phyloP scores from a whole-genome alignment of 2,329 filamentous ascomycete genomes.

The Thielaviopsis musarum region DNA sequence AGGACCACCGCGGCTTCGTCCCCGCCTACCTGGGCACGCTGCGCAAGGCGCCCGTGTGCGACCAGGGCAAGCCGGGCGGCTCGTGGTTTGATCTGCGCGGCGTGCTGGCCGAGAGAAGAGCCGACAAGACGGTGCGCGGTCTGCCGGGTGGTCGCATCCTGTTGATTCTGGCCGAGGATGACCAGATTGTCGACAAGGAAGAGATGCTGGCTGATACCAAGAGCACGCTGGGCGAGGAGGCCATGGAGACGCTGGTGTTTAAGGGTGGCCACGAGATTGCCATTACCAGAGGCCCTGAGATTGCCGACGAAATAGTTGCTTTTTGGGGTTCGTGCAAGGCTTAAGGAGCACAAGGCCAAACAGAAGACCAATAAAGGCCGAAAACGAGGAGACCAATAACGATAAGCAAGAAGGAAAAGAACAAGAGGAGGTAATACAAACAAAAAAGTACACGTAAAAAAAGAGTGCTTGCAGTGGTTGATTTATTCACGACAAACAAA shows the following conservation, averaged over 20 bases:
- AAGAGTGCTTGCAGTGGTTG: too few species aligned
- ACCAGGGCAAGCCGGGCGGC: slow-evolving; percentile 31
- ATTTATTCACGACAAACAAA: too few species aligned
- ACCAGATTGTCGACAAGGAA: slow-evolving; percentile 48
- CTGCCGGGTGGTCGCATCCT: slow-evolving; percentile 35
- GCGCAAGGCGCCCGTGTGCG: slow-evolving; percentile 50
- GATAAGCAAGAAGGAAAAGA: too few species aligned
- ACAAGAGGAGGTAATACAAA: too few species aligned
- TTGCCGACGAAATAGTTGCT: slow-evolving; percentile 26
- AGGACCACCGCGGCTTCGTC: slow-evolving; percentile 49
- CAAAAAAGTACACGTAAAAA: too few species aligned
- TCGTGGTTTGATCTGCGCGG: slow-evolving; percentile 43
- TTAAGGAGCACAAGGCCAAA: too few species aligned
- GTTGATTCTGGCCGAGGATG: slow-evolving; percentile 47
- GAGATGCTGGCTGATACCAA: slow-evolving; percentile 47
- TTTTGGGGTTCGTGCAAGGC: slow-evolving; percentile 3
- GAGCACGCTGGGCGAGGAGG: slow-evolving; percentile 38
- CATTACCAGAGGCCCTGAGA: slow-evolving; percentile 40
- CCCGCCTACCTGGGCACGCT: slow-evolving; percentile 55
- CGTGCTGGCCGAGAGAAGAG: slow-evolving; percentile 26
- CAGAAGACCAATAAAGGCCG: too few species aligned
- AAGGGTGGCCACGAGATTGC: slow-evolving; percentile 55
- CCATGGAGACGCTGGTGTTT: slow-evolving; percentile 36
- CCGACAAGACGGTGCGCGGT: slow-evolving; percentile 16
- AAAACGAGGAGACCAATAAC: too few species aligned